phyloP scores from a whole-genome alignment of 768 basidiomycete genomes.

The Rhodotorula kratochvilovae region DNA sequence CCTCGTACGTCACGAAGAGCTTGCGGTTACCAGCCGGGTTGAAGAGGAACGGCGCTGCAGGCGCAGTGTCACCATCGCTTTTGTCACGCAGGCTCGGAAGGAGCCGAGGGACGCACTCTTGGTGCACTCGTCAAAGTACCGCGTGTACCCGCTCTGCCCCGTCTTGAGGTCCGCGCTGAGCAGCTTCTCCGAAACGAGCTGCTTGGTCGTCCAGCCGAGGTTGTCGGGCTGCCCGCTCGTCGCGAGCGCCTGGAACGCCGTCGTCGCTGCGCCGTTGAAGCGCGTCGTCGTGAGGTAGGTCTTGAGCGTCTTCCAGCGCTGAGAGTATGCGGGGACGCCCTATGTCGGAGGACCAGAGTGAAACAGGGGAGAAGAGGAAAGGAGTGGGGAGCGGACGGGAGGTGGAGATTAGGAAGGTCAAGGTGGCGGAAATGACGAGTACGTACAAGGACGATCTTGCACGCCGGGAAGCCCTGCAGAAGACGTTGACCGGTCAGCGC shows the following conservation, averaged over 20 bases:
- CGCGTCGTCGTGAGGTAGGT: constrained; percentile 20
- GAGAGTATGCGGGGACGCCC: constrained; percentile 30
- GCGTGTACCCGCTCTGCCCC: constrained; percentile 19
- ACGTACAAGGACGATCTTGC: constrained; percentile 17
- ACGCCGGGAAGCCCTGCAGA: constrained; percentile 21
- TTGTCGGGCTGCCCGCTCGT: not conserved
- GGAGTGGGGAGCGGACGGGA: not conserved
- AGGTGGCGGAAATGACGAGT: not conserved
- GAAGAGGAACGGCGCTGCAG: constrained; percentile 26
- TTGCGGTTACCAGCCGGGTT: not conserved
- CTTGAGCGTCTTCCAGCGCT: constrained; percentile 16
- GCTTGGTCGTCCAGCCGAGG: not conserved
- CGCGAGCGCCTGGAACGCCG: constrained; percentile 19
- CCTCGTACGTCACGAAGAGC: constrained; percentile 24
- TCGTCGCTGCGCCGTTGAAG: constrained; percentile 7
- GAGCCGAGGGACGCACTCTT: not conserved
- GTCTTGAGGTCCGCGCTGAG: constrained; percentile 14
- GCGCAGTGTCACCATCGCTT: not conserved
- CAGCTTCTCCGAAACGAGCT: not conserved
- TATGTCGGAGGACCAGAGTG: too few relatives aligned
- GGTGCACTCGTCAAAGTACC: not conserved
- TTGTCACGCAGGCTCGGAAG: too few relatives aligned
- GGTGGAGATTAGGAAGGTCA: not conserved
- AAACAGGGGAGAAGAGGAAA: too few relatives aligned
- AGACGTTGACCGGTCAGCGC: not conserved